Conservation (phyloP, 73 alveolate species). For the Paramecium bursaria region DNA sequence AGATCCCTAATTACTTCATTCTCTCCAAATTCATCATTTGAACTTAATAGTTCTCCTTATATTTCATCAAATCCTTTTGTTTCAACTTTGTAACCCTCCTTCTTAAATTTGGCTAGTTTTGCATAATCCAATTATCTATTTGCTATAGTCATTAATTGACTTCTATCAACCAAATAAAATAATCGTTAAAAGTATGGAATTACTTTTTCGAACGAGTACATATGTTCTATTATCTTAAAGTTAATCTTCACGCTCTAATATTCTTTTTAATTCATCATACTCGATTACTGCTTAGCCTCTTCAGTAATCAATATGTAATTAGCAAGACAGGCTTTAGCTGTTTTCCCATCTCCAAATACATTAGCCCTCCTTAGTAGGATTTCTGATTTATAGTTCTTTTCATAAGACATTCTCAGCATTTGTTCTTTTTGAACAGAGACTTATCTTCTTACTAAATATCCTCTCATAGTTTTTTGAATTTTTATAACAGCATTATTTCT, state of each 20-base stretch:
- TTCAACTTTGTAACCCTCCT: conserved; percentile 9
- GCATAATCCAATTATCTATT: conserved; percentile 9
- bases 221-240: conserved; percentile 39
- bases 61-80: conserved; percentile 23
- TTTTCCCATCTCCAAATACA: conserved; percentile 21
- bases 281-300: background rate
- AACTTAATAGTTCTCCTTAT: conserved; percentile 13
- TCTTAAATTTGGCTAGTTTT: conserved; percentile 9
- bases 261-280: conserved; percentile 50
- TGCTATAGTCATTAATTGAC: conserved; percentile 28
- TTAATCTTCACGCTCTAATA: conserved; percentile 34
- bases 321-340: conserved; percentile 9
- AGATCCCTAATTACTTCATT: background rate
- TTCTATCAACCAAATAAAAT: conserved; percentile 7
- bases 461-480: conserved; percentile 9
- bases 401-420: background rate
- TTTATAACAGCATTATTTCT: background rate
- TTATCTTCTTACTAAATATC: background rate
- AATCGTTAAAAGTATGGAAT: conserved; percentile 34
- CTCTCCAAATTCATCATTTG: conserved; percentile 2
- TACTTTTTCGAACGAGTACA: conserved; percentile 40
- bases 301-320: conserved; percentile 4
- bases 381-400: background rate
- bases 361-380: conserved; percentile 26
- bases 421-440: background rate